phyloP scores from a whole-genome alignment of 192 early-diverging fungal genomes.

The Gigaspora rosea region DNA sequence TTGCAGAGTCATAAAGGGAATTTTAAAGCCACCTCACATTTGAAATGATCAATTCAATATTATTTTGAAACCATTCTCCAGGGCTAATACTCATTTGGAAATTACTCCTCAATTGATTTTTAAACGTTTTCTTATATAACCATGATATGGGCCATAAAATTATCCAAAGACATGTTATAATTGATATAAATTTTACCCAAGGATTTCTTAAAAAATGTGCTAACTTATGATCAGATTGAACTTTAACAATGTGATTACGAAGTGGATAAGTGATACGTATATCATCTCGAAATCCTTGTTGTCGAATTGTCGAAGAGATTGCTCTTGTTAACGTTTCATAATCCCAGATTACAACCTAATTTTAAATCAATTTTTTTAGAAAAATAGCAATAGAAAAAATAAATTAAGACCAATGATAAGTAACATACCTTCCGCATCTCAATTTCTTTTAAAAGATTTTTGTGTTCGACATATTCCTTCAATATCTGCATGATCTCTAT shows the following conservation, averaged over 20 bases:
- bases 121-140: slow-evolving; percentile 37
- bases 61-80: slow-evolving; percentile 31
- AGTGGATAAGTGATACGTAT: slow-evolving; percentile 43
- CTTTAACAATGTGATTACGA: slow-evolving; percentile 36
- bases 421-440: slow-evolving; percentile 41
- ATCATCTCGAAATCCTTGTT: slow-evolving; percentile 37
- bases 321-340: slow-evolving; percentile 41
- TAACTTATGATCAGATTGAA: slow-evolving; percentile 37
- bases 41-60: neutral
- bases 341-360: slow-evolving; percentile 38
- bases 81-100: slow-evolving; percentile 42
- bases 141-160: slow-evolving; percentile 40
- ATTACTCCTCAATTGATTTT: slow-evolving; percentile 36
- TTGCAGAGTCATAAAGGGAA: neutral
- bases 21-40: slow-evolving; percentile 7
- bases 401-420: neutral
- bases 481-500: slow-evolving; percentile 38
- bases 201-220: slow-evolving; percentile 32
- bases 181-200: slow-evolving; percentile 38
- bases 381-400: neutral
- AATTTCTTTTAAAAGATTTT: slow-evolving; percentile 44
- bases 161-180: slow-evolving; percentile 37
- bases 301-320: slow-evolving; percentile 39
- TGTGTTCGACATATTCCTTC: slow-evolving; percentile 38
- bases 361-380: slow-evolving; percentile 25